These are phyloP conservation scores for Fusarium mangiferae DNA, from an alignment of 2,329 filamentous ascomycete genomes.

Conservation along the genomic window DNA sequence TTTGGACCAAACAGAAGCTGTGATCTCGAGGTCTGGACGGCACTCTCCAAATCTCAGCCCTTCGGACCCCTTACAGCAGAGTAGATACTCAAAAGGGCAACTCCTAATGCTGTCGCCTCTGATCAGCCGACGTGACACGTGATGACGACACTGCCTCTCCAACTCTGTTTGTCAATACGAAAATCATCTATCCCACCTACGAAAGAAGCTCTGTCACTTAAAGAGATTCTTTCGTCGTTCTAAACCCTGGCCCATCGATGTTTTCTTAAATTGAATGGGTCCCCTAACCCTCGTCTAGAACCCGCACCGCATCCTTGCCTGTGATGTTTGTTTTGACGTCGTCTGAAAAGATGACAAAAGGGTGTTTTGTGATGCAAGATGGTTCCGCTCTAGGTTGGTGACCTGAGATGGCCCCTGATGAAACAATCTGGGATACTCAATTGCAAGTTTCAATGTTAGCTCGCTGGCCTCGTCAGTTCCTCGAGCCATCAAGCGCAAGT, in stretches of 20 bases:
- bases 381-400: background rate
- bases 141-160: constrained; percentile 35
- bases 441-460: background rate
- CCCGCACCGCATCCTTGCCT: constrained; percentile 11
- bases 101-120: constrained; percentile 12
- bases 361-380: background rate
- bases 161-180: constrained; percentile 22
- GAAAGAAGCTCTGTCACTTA: constrained; percentile 9
- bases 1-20: constrained; percentile 29
- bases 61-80: constrained; percentile 13
- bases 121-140: constrained; percentile 36
- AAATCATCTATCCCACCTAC: constrained; percentile 30
- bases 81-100: constrained; percentile 8
- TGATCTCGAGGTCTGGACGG: constrained; percentile 16
- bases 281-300: background rate
- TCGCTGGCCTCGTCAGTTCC: background rate
- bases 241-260: constrained; percentile 3
- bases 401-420: background rate
- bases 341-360: constrained; percentile 29
- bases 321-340: constrained; percentile 37
- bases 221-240: constrained; percentile 9
- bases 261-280: background rate
- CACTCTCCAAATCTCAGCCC: constrained; percentile 22
- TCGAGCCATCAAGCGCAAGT: background rate
- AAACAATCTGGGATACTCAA: background rate